Evolutionary conservation across 2,329 filamentous ascomycete species (phyloP).

Genomic region (Metarhizium sp.): DNA sequence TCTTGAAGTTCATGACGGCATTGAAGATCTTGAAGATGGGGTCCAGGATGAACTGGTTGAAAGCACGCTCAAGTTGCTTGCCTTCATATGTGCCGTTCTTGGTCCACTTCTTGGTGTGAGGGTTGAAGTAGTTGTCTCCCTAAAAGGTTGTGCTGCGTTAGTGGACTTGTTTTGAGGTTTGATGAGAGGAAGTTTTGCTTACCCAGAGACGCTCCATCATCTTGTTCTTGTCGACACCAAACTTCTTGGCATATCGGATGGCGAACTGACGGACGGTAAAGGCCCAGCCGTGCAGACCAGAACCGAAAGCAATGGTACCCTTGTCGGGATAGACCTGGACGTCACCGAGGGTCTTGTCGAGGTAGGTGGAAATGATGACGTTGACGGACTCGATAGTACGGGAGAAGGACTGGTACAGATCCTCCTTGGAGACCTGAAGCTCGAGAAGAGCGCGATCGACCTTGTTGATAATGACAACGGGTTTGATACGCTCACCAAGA

Average conservation of each 20-base stretch:
- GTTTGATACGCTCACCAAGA: conserved; percentile 99
- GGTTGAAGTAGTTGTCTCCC: conserved; percentile 99
- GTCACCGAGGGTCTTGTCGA: conserved; percentile 93
- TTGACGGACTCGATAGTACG: conserved; percentile 99
- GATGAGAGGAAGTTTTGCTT: conserved; percentile 23
- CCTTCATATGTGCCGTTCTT: conserved; percentile 76
- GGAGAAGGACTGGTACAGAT: conserved; percentile 98
- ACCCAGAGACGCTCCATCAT: conserved; percentile 99
- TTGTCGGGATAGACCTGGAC: conserved; percentile 97
- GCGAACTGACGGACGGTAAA: conserved; percentile 99
- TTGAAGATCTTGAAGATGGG: conserved; percentile 99
- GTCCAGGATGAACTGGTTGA: conserved; percentile 99
- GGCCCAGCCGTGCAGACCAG: conserved; percentile 98
- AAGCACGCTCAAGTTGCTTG: conserved; percentile 89
- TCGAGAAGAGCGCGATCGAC: conserved; percentile 99
- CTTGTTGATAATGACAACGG: conserved; percentile 99
- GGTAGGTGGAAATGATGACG: conserved; percentile 99
- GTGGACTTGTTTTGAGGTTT: not conserved
- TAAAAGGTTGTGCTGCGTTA: conserved; percentile 17
- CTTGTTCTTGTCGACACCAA: conserved; percentile 99
- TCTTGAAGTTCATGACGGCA: conserved; percentile 97
- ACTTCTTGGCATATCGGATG: conserved; percentile 96
- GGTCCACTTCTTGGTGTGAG: conserved; percentile 99
- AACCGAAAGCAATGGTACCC: conserved; percentile 97
- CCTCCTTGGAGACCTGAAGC: conserved; percentile 97